These are phyloP conservation scores for Tephrocybe sp. DNA, from an alignment of 768 basidiomycete genomes.

Conservation along the genomic window DNA sequence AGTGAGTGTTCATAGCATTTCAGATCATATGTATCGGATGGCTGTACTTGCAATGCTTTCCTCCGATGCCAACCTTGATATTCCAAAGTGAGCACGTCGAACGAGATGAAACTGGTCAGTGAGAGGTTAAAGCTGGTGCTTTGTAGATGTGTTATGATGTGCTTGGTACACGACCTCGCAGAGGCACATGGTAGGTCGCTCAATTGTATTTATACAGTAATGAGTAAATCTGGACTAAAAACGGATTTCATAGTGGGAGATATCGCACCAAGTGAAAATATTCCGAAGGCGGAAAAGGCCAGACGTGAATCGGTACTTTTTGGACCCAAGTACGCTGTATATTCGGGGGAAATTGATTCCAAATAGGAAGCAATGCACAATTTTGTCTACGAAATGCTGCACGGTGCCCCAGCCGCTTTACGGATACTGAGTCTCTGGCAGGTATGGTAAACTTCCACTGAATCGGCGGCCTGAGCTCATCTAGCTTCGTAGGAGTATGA, in stretches of 20 bases:
- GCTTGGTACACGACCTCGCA: constrained; percentile 91
- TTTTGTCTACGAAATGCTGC: constrained; percentile 89
- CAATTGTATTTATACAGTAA: background rate
- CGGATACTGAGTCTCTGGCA: constrained; percentile 73
- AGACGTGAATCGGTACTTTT: constrained; percentile 68
- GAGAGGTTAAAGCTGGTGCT: too few relatives aligned
- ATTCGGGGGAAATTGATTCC: background rate
- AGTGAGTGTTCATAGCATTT: constrained; percentile 56
- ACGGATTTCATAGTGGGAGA: constrained; percentile 68
- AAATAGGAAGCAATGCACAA: constrained; percentile 85
- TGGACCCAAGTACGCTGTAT: background rate
- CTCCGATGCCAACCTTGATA: constrained; percentile 69
- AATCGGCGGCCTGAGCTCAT: background rate
- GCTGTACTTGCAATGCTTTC: constrained; percentile 89
- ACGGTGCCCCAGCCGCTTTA: constrained; percentile 64
- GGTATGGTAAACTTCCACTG: constrained; percentile 33
- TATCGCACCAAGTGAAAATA: constrained; percentile 87
- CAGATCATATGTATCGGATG: constrained; percentile 99
- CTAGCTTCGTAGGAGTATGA: constrained; percentile 72
- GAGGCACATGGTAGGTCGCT: constrained; percentile 77
- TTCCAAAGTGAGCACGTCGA: constrained; percentile 68
- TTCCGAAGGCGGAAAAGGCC: constrained; percentile 79
- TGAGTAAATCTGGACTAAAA: background rate
- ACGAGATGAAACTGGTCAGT: too few relatives aligned
- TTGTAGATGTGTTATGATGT: constrained; percentile 87